A percentile compares a stretch with the other conserved stretches of the same genome.
phyloP scores from a whole-genome alignment of 2,329 filamentous ascomycete genomes.

The Neonectria hederae region DNA sequence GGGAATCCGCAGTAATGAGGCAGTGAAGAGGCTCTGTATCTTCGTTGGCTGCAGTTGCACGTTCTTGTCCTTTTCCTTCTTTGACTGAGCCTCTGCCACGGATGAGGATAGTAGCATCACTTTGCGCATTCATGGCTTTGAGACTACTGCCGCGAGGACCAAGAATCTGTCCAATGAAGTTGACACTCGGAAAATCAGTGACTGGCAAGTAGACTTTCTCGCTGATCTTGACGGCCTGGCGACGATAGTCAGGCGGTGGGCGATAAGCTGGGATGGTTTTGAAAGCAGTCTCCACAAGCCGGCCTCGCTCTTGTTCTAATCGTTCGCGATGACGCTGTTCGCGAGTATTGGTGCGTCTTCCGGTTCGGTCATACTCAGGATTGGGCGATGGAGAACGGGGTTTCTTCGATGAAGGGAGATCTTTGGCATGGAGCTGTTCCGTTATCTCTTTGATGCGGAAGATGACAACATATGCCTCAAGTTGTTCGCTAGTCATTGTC shows the following conservation, averaged over 20 bases:
- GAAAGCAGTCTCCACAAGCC: not conserved
- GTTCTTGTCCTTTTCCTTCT: slow-evolving; percentile 69
- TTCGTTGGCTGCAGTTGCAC: slow-evolving; percentile 67
- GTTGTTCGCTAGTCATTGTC: not conserved
- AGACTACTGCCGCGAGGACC: slow-evolving; percentile 84
- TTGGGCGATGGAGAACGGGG: not conserved
- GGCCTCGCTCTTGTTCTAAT: not conserved
- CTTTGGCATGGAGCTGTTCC: not conserved
- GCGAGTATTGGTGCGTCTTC: not conserved
- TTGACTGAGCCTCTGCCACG: slow-evolving; percentile 86
- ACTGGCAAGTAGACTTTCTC: slow-evolving; percentile 87
- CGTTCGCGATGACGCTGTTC: not conserved
- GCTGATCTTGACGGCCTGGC: slow-evolving; percentile 76
- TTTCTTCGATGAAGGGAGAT: not conserved
- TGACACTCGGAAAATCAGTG: slow-evolving; percentile 87
- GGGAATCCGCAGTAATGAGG: slow-evolving; percentile 82
- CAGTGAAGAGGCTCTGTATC: slow-evolving; percentile 73
- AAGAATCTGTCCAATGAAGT: slow-evolving; percentile 90
- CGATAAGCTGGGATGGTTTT: slow-evolving; percentile 43
- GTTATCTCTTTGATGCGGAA: not conserved
- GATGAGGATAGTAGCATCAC: slow-evolving; percentile 80
- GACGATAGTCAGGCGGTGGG: slow-evolving; percentile 79
- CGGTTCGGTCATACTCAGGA: not conserved
- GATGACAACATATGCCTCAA: not conserved
- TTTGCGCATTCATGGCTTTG: slow-evolving; percentile 82